Evolutionary conservation across 1,284 basidiomycete species (phyloP), one percentile per base, ranked within the genome.

Genomic region (Dichomitus squalens): DNA sequence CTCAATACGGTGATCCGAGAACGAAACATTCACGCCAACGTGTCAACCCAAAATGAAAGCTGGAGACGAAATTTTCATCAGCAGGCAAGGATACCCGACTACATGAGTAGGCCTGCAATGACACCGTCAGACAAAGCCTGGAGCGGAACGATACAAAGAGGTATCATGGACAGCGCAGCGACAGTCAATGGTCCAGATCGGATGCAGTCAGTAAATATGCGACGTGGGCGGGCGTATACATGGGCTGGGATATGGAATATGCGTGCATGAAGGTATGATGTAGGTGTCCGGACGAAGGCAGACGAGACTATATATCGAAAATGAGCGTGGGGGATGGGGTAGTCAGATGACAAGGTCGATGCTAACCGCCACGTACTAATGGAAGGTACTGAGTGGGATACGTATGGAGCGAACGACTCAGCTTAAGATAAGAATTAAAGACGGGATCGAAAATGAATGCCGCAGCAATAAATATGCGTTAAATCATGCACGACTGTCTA

Each of bases 381-480:
- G 14, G 34, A 39, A 12, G 43, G 36, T 46, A 21, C 25, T 33
- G 34, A 29, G 38, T 31, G 46, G 21, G 27, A 38, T 49, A 49
- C 7, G 18, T 20, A 38, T 8, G 35, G 36, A 14, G 34, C 14
- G 38, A 29, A 31, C 18, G 16, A 35, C 48, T 44, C 11, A 36
- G 44, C 33, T 41, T 58, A 58, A 27, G 8, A 39, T 58, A 58
- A 14, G 51, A 27, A 53, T 53, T 39, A 53, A 31, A 31, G 20
- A 44, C 23, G 23, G 18, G 27, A 33, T n/a, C 25, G 25, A 18
- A 29, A 38, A 53, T 29, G 40, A 46, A 53, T 58, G 47, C 43
- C 35, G 34, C 44, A 46, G 50, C 56, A 51, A 58, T 58, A 58
- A 58, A 58, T 58, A 58, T 33, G 43, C 43, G 52, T 58, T 51